Base-by-base conservation (phyloP, 23 red algal species). In the Rhodosorus marinus region DNA sequence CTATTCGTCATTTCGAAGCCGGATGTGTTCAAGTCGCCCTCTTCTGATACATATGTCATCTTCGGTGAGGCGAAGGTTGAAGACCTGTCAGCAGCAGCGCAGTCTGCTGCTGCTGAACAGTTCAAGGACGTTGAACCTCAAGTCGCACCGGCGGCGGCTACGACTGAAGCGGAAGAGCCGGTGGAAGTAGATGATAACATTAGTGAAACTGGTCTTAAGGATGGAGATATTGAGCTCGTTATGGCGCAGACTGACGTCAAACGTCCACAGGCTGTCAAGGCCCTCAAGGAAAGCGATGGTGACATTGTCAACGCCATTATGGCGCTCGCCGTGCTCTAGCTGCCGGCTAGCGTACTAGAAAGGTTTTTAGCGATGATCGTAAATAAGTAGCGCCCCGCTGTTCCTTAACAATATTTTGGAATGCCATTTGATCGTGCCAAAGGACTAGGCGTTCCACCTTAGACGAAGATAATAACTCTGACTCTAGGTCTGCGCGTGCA, bases 1-100 rank as follows among this genome's bases (percentile, higher is more conserved):
- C 52, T 98, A 4, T 98, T 98, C 53, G 78, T 84, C 57, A 77
- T 98, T 19, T 79, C 80, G 3, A 72, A 80, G 49, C 79, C 90
- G 27, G 90, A 98, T 45, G 90, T 98, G 28, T 98, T 78, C 74
- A 85, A 84, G 33, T 78, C 69, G 17, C 74, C 90, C n/a, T 64
- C 70, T 31, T 85, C 78, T 6, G 90, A 98, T 63, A 84, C 77
- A 24, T 98, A 98, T 60, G 81, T 98, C 25, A 71, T 98, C 26
- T 98, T 98, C 50, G 90, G 90, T 8, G 90, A 98, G 53, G 78
- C 90, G 49, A 98, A 98, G 68, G 76, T 84, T 56, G 90, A 98
- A 45, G 79, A 80, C 47, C 22, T 98, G 4, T 70, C 77, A 1
- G 77, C 75, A 20, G 67, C 59, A 5, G 90, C 77, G 27, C 60